Conservation (phyloP, 345 rosid species). For the Heritiera fomes region DNA sequence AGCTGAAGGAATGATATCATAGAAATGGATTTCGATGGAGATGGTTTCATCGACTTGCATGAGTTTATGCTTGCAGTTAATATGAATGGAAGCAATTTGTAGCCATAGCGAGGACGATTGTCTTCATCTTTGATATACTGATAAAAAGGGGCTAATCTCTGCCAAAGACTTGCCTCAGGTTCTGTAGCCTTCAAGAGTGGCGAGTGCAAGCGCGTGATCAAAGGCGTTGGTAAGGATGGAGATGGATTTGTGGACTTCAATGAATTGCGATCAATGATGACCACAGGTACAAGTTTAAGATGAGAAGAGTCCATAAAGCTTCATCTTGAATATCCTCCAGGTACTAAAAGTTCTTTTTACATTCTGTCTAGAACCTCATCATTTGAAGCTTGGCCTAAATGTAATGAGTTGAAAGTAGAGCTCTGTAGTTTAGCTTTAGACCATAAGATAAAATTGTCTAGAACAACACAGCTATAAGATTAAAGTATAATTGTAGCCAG, state of each 20-base stretch:
- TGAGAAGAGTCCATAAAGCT: neutral
- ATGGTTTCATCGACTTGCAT: constrained; percentile 45
- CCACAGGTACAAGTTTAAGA: neutral
- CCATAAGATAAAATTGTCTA: neutral
- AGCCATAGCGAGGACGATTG: constrained; percentile 17
- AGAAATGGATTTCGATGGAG: constrained; percentile 49
- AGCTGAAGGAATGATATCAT: constrained; percentile 39
- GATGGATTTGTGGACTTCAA: constrained; percentile 57
- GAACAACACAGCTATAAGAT: neutral
- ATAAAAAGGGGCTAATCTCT: constrained; percentile 50
- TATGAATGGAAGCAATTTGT: neutral
- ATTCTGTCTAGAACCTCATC: neutral
- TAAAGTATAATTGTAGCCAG: neutral
- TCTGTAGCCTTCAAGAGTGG: constrained; percentile 33
- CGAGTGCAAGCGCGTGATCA: constrained; percentile 50
- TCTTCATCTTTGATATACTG: constrained; percentile 39
- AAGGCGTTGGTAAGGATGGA: constrained; percentile 43
- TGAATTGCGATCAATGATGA: constrained; percentile 52
- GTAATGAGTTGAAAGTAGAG: neutral
- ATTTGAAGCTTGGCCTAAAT: neutral
- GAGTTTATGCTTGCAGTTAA: constrained; percentile 37
- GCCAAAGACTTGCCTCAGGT: constrained; percentile 46
- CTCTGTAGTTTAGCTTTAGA: neutral
- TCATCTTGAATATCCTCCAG: constrained; percentile 11
- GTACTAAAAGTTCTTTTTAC: neutral